Evolutionary conservation across 2,329 filamentous ascomycete species (phyloP), one percentile per base, ranked within the genome.

Genomic region (Gnomoniopsis smithogilvyi): DNA sequence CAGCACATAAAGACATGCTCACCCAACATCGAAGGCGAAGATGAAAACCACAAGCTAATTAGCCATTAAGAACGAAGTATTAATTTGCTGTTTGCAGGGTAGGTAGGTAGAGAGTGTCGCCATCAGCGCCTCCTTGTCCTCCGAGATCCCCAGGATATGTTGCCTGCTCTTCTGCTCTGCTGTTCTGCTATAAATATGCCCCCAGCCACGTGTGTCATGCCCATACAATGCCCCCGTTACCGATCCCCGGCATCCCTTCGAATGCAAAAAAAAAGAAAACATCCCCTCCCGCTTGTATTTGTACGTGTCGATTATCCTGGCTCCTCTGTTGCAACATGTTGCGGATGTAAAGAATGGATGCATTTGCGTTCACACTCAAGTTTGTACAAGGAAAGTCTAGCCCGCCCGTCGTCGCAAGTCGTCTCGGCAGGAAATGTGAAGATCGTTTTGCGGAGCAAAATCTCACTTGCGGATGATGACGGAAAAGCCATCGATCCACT

Each of bases 401-500:
- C 45, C 21, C 51, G 26, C 8, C 26, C 4, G 26, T 26, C n/a
- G 21, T 48, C 17, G 19, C 38, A 15, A 36, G 17, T 15, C 26
- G 21, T 38, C 24, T 8, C 43, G n/a, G 10, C 48, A 36, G 33
- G 3, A 30, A 24, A 36, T 14, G 24, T n/a, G 24, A 15, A 26
- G 19, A 45, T 43, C 6, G 45, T 15, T 12, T 15, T n/a, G 24
- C 24, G 22, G 46, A 21, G 21, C 22, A 15, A 38, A 26, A 12
- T 19, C 15, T 51, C 52, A 63, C 52, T 63, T 61, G 36, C 55
- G 45, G 22, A 63, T 61, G 67, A 98, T 86, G 58, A 96, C 79
- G 10, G 90, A 89, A 71, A 97, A 91, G 3, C 90, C 90, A 71
- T 96, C 92, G 22, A 97, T 77, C 91, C 91, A 96, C 51, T 83